A percentile compares a stretch with the other conserved stretches of the same genome.
Evolutionary conservation across 2,329 filamentous ascomycete species (phyloP).

Genomic region (Phyllosticta citriasiana): DNA sequence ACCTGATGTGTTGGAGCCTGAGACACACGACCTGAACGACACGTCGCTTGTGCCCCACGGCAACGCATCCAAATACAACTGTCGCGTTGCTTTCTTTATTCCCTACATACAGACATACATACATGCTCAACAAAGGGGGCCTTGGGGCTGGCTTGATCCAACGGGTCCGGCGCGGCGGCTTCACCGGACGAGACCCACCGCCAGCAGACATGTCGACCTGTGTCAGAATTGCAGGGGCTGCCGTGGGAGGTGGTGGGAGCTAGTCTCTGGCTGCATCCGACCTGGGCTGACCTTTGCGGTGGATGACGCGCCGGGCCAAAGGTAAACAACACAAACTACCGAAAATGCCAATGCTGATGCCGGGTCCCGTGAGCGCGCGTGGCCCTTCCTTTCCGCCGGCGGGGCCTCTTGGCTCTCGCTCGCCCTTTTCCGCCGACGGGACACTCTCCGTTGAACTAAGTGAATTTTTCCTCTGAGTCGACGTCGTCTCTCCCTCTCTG

Average conservation of each 20-base stretch:
- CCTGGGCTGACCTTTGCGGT: not conserved
- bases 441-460: not conserved
- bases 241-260: not conserved
- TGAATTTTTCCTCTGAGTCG: not conserved
- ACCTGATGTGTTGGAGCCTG: not conserved
- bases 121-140: not conserved
- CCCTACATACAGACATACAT: too few relatives aligned
- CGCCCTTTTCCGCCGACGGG: not conserved
- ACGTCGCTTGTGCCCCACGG: not conserved
- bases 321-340: slow-evolving; percentile 11
- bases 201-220: not conserved
- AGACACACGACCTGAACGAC: not conserved
- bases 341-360: not conserved
- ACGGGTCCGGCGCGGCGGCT: not conserved
- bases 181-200: not conserved
- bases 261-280: not conserved
- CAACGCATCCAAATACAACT: not conserved
- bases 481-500: not conserved
- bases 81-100: not conserved
- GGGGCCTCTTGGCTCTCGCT: not conserved
- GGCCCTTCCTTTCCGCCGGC: slow-evolving; percentile 5
- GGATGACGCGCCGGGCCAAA: slow-evolving; percentile 8
- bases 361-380: slow-evolving; percentile 8
- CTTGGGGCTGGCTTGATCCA: not conserved
- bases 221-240: not conserved